Percentiles rank a stretch among this genome's conserved stretches.
Evolutionary conservation across 2,329 filamentous ascomycete species (phyloP).

Genomic region (Penicillium expansum): DNA sequence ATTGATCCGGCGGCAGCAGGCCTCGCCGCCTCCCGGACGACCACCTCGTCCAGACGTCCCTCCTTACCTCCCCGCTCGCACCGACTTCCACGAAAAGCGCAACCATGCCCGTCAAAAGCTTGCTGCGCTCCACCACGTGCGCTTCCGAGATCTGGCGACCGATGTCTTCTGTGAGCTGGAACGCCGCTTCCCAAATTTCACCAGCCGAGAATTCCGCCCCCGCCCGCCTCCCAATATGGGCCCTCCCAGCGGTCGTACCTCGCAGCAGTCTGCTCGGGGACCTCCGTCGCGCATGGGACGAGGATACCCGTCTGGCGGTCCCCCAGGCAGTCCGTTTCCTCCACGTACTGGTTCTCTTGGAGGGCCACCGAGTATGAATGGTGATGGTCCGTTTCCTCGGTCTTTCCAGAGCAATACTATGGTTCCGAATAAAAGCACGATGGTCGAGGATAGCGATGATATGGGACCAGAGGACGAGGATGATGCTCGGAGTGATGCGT

Average conservation of each 20-base stretch:
- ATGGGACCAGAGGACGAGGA: slow-evolving; percentile 56
- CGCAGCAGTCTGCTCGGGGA: slow-evolving; percentile 40
- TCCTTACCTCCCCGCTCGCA: slow-evolving; percentile 75
- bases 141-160: slow-evolving; percentile 88
- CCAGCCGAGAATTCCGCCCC: slow-evolving; percentile 64
- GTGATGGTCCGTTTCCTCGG: slow-evolving; percentile 75
- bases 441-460: slow-evolving; percentile 93
- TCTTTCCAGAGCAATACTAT: slow-evolving; percentile 95
- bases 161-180: slow-evolving; percentile 97
- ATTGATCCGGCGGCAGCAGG: slow-evolving; percentile 77
- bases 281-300: slow-evolving; percentile 34
- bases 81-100: slow-evolving; percentile 90
- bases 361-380: slow-evolving; percentile 50
- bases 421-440: slow-evolving; percentile 94
- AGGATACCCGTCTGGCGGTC: slow-evolving; percentile 39
- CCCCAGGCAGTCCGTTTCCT: slow-evolving; percentile 39
- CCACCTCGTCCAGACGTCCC: slow-evolving; percentile 54
- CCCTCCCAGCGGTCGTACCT: slow-evolving; percentile 42
- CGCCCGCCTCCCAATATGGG: slow-evolving; percentile 59
- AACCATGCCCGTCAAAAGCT: slow-evolving; percentile 97
- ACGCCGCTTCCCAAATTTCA: slow-evolving; percentile 80
- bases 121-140: slow-evolving; percentile 77
- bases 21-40: slow-evolving; percentile 47
- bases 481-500: slow-evolving; percentile 61
- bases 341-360: slow-evolving; percentile 43